Conservation (phyloP, 129 eudicot species). For the Flaveria linearis region DNA sequence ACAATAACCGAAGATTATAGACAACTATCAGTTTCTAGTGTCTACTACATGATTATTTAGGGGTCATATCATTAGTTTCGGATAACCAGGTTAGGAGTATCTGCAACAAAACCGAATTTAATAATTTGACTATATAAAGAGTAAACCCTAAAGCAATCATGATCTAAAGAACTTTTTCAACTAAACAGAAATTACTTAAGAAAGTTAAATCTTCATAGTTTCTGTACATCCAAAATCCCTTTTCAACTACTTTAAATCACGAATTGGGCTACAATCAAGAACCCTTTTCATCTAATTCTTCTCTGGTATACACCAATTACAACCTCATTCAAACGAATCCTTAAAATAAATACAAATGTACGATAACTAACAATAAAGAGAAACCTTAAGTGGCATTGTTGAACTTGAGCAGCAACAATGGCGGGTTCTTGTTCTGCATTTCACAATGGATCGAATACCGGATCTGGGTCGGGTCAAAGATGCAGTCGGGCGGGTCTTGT, state of each 20-base stretch:
- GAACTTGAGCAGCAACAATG: conserved; percentile 26
- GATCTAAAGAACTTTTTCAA: too few relatives aligned
- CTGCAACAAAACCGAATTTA: neutral
- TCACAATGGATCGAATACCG: neutral
- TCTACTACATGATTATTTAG: neutral
- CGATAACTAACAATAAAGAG: conserved; percentile 5
- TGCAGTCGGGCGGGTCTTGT: conserved; percentile 13
- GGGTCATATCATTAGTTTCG: neutral
- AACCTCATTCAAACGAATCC: neutral
- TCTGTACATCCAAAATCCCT: too few relatives aligned
- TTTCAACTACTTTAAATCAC: conserved; percentile 6
- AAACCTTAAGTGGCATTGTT: conserved; percentile 28
- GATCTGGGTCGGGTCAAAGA: conserved; percentile 24
- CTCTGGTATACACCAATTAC: neutral
- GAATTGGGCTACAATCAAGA: neutral
- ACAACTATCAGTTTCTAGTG: neutral
- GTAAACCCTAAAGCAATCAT: too few relatives aligned
- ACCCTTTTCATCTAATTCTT: neutral
- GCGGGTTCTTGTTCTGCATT: conserved; percentile 29
- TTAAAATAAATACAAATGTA: neutral
- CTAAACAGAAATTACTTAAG: too few relatives aligned
- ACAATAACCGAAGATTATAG: neutral
- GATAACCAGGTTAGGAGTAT: neutral
- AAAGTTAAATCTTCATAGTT: too few relatives aligned
- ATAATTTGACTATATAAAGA: neutral